Conservation (phyloP, 2,329 filamentous ascomycete species). For the Thelonectria blattea region DNA sequence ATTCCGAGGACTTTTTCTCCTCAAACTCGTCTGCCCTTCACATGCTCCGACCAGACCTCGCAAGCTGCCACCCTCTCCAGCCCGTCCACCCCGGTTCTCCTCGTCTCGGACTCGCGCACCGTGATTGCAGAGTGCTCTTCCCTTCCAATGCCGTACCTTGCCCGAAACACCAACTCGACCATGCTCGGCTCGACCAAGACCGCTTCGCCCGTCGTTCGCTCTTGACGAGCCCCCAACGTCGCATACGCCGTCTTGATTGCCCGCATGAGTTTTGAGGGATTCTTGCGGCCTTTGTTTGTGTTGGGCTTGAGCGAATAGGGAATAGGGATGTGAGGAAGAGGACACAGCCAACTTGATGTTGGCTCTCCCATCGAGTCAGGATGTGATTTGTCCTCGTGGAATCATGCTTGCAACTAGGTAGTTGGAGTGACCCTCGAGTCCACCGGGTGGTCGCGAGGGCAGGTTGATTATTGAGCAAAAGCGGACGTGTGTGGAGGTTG, state of each 20-base stretch:
- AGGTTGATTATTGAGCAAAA: neutral
- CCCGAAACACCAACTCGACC: neutral
- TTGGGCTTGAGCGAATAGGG: neutral
- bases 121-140: neutral
- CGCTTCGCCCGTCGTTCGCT: neutral
- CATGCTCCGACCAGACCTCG: neutral
- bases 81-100: neutral
- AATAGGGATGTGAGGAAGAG: neutral
- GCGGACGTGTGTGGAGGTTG: neutral
- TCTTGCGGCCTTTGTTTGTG: neutral
- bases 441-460: no score
- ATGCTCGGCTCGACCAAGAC: neutral
- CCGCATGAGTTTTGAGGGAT: neutral
- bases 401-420: no score
- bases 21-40: neutral
- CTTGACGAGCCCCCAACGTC: neutral
- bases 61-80: neutral
- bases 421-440: no score
- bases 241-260: constrained; percentile 2
- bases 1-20: neutral
- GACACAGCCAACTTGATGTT: no score
- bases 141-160: neutral
- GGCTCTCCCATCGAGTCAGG: no score
- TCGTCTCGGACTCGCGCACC: neutral
- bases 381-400: no score